Conservation (phyloP, 345 rosid species). For the Garcia nutans region DNA sequence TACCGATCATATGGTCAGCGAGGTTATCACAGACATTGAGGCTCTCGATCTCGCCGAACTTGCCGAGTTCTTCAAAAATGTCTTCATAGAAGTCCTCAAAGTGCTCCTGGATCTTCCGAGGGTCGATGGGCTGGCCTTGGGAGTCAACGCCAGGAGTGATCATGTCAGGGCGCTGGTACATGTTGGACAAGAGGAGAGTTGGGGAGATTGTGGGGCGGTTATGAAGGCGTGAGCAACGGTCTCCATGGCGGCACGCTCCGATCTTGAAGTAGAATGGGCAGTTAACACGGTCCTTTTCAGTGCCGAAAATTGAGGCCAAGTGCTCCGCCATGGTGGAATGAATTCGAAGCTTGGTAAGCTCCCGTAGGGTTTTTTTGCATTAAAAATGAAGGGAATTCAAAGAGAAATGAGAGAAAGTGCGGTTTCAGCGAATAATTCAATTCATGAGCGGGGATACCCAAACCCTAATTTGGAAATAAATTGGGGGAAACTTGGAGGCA, state of each 20-base stretch:
- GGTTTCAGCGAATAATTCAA: too few species aligned
- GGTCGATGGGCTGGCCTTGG: constrained; percentile 63
- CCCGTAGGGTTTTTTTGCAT: too few species aligned
- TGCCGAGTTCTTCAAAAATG: constrained; percentile 79
- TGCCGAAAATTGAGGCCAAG: constrained; percentile 84
- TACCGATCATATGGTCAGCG: constrained; percentile 90
- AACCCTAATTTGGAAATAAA: neutral
- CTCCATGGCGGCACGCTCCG: constrained; percentile 91
- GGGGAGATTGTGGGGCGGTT: constrained; percentile 80
- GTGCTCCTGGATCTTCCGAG: constrained; percentile 69
- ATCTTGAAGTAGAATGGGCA: constrained; percentile 88
- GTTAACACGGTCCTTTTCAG: constrained; percentile 85
- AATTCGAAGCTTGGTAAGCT: neutral
- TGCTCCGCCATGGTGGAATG: constrained; percentile 77
- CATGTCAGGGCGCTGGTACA: constrained; percentile 89
- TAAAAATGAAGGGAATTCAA: neutral
- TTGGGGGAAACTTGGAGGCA: neutral
- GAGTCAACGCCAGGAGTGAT: constrained; percentile 79
- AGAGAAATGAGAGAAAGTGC: neutral
- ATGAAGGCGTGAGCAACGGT: constrained; percentile 88
- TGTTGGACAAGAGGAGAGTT: constrained; percentile 72
- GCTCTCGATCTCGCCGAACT: constrained; percentile 85
- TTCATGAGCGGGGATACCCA: neutral
- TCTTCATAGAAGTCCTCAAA: constrained; percentile 88
- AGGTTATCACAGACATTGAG: constrained; percentile 88